A percentile compares a stretch with the other conserved stretches of the same genome.
Conservation (phyloP, 257 asterid genomes). For the Primulina tabacum region DNA sequence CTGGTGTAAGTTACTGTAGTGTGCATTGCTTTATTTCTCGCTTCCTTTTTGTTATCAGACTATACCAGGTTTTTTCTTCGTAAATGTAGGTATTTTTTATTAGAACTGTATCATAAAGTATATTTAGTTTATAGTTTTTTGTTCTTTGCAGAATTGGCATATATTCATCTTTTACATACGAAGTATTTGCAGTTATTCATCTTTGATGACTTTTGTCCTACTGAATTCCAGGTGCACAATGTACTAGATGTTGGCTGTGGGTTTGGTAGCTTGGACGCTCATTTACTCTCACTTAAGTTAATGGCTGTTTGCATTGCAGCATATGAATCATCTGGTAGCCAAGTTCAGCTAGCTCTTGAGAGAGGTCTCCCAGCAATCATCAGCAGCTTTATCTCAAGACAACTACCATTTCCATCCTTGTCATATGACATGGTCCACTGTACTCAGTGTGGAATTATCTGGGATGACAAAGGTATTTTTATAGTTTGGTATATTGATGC, state of each 20-base stretch:
- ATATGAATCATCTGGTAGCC: constrained; percentile 93
- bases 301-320: constrained; percentile 94
- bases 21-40: constrained; percentile 7
- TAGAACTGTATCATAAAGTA: constrained; percentile 1
- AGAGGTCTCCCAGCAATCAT: constrained; percentile 98
- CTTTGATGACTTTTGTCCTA: constrained; percentile 24
- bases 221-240: constrained; percentile 66
- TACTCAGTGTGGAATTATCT: constrained; percentile 83
- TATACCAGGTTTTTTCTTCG: constrained; percentile 10
- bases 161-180: constrained; percentile 4
- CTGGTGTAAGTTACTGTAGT: constrained; percentile 65
- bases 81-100: constrained; percentile 6
- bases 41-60: not conserved
- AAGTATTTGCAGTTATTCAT: constrained; percentile 11
- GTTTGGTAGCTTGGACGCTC: constrained; percentile 96
- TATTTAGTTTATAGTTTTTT: constrained; percentile 4
- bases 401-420: constrained; percentile 89
- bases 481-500: constrained; percentile 16
- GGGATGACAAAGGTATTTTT: constrained; percentile 84
- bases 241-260: constrained; percentile 97
- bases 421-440: constrained; percentile 98
- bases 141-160: constrained; percentile 1
- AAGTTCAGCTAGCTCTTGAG: constrained; percentile 94
- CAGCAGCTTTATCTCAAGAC: constrained; percentile 75
- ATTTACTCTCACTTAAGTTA: constrained; percentile 76